These are phyloP conservation scores for Posidonia australis DNA, from an alignment of 106 monocot species.

Conservation along the genomic window DNA sequence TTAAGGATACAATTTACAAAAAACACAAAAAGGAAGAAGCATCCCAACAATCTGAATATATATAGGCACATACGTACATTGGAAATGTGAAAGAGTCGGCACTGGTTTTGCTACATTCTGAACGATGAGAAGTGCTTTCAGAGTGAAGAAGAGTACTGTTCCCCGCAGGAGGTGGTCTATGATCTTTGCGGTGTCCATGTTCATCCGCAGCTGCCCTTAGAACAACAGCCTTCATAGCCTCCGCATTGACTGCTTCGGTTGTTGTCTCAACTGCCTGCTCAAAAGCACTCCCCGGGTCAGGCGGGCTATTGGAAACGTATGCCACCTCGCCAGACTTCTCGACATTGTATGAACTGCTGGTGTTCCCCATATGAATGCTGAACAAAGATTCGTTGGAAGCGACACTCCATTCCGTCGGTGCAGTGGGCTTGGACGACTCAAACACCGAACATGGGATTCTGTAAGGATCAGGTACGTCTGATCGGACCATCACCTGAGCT, in stretches of 20 bases:
- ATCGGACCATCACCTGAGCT: too few relatives aligned
- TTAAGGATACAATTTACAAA: too few relatives aligned
- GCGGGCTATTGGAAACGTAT: not conserved
- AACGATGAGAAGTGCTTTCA: conserved; percentile 1
- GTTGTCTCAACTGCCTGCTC: not conserved
- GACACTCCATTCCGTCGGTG: conserved; percentile 62
- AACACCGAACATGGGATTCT: conserved; percentile 22
- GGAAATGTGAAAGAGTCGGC: conserved; percentile 4
- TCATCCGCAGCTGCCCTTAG: not conserved
- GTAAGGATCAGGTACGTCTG: not conserved
- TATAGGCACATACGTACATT: not conserved
- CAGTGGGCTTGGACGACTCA: conserved; percentile 22
- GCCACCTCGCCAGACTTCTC: not conserved
- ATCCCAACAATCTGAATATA: not conserved
- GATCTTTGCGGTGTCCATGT: not conserved
- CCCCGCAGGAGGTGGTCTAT: not conserved
- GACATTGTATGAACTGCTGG: not conserved
- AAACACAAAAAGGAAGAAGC: not conserved
- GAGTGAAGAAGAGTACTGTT: not conserved
- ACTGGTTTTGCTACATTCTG: conserved; percentile 5
- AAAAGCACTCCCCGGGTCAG: not conserved
- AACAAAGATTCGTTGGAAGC: conserved; percentile 77
- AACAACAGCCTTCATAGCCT: not conserved
- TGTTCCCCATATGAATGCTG: conserved; percentile 34
- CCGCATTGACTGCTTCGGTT: not conserved